phyloP scores from a whole-genome alignment of 2,329 filamentous ascomycete genomes.

The Diaporthe sp. region DNA sequence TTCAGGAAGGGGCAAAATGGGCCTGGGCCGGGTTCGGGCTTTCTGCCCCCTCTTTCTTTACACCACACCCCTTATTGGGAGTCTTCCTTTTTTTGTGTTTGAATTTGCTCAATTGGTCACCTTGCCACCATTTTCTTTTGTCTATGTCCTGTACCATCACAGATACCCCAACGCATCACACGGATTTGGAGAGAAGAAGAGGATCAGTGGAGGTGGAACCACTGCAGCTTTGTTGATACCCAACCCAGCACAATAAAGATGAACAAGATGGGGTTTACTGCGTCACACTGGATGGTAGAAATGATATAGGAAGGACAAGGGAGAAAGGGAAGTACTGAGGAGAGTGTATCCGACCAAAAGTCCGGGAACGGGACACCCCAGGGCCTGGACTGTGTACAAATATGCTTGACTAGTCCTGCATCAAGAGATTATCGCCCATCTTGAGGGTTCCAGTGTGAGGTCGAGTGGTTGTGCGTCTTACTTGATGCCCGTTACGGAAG shows the following conservation, averaged over 20 bases:
- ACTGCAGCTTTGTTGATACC: slow-evolving; percentile 29
- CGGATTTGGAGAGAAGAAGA: slow-evolving; percentile 32
- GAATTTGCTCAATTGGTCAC: slow-evolving; percentile 13
- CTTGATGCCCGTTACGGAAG: background rate
- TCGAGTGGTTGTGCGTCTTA: background rate
- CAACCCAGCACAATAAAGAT: slow-evolving; percentile 10
- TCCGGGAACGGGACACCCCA: slow-evolving; percentile 17
- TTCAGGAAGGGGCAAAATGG: slow-evolving; percentile 6
- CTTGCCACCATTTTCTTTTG: slow-evolving; percentile 35
- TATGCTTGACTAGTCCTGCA: slow-evolving; percentile 23
- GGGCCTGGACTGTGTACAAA: slow-evolving; percentile 16
- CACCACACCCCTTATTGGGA: background rate
- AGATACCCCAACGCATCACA: slow-evolving; percentile 38
- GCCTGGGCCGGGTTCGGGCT: slow-evolving; percentile 30
- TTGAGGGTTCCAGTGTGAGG: background rate
- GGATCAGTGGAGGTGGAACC: background rate
- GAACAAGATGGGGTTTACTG: slow-evolving; percentile 10
- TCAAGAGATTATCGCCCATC: background rate
- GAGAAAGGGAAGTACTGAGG: background rate
- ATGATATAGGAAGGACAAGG: slow-evolving; percentile 14
- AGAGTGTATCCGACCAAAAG: background rate
- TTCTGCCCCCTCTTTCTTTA: slow-evolving; percentile 1
- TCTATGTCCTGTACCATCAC: slow-evolving; percentile 37
- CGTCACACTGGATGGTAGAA: slow-evolving; percentile 14
- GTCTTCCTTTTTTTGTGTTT: slow-evolving; percentile 20